These are phyloP conservation scores for Tuber calosporum DNA, from an alignment of 495 filamentous ascomycete genomes.

Conservation along the genomic window DNA sequence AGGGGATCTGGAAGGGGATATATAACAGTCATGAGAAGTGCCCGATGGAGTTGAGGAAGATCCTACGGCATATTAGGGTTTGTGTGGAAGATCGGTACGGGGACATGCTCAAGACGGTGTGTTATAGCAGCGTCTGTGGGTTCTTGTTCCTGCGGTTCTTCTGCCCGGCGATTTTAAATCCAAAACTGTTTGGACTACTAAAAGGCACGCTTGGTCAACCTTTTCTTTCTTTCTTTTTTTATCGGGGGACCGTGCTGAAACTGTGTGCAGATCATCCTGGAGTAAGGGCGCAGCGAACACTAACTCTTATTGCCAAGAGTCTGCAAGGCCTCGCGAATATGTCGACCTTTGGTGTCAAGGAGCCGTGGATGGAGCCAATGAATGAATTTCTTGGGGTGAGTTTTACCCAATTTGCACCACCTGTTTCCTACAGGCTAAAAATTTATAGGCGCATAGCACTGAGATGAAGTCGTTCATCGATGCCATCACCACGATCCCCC, in stretches of 20 bases:
- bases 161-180: conserved; percentile 90
- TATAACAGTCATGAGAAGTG: conserved; percentile 62
- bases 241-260: conserved; percentile 7
- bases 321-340: conserved; percentile 94
- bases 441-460: conserved; percentile 48
- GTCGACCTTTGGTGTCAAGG: conserved; percentile 87
- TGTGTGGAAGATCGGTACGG: conserved; percentile 96
- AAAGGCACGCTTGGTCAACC: conserved; percentile 51
- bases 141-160: conserved; percentile 96
- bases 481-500: conserved; percentile 71
- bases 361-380: conserved; percentile 99
- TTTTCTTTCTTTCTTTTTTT: not conserved
- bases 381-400: conserved; percentile 59
- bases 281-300: conserved; percentile 75
- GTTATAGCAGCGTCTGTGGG: conserved; percentile 91
- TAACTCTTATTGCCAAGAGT: conserved; percentile 90
- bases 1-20: conserved; percentile 78
- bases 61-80: conserved; percentile 85
- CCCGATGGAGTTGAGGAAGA: conserved; percentile 74
- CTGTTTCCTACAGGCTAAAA: conserved; percentile 29
- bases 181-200: conserved; percentile 88
- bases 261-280: conserved; percentile 67
- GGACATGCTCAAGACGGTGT: conserved; percentile 85
- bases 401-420: not conserved
- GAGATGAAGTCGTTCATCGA: conserved; percentile 86